Evolutionary conservation across 192 early-diverging fungal species (phyloP).

Genomic region (Coemansia sp.): DNA sequence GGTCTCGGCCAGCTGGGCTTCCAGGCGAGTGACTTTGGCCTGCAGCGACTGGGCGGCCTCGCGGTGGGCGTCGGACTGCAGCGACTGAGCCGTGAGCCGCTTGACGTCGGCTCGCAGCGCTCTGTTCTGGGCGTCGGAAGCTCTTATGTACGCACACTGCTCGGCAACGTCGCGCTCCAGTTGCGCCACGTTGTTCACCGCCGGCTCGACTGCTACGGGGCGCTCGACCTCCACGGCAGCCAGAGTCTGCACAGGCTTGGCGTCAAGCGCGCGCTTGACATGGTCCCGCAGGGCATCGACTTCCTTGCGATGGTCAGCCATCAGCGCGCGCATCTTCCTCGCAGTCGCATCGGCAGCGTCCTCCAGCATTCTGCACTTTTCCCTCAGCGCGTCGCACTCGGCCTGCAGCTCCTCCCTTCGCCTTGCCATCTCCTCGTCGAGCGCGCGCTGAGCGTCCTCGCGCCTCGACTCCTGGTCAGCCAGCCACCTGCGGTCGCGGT

Average conservation of each 20-base stretch:
- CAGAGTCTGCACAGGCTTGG: slow-evolving; percentile 2
- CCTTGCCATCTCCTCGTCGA: slow-evolving; percentile 52
- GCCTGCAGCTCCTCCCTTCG: slow-evolving; percentile 9
- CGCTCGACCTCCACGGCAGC: neutral
- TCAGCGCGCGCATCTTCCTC: neutral
- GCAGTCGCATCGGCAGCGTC: slow-evolving; percentile 16
- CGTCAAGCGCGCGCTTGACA: neutral
- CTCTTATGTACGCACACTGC: slow-evolving; percentile 60
- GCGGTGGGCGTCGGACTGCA: slow-evolving; percentile 56
- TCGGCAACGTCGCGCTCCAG: slow-evolving; percentile 55
- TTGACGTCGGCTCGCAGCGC: slow-evolving; percentile 55
- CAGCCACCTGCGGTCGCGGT: slow-evolving; percentile 63
- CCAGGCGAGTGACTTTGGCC: slow-evolving; percentile 59
- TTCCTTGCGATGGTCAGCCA: neutral
- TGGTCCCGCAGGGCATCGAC: neutral
- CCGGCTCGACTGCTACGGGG: slow-evolving; percentile 13
- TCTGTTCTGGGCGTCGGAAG: slow-evolving; percentile 58
- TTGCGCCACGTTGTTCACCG: slow-evolving; percentile 28
- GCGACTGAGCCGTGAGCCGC: slow-evolving; percentile 51
- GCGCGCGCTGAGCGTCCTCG: slow-evolving; percentile 48
- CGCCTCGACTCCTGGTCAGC: slow-evolving; percentile 58
- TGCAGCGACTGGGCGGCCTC: slow-evolving; percentile 48
- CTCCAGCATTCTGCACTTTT: neutral
- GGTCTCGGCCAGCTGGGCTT: slow-evolving; percentile 40
- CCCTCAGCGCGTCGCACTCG: slow-evolving; percentile 23